Evolutionary conservation across 2,329 filamentous ascomycete genomes (phyloP).

Genomic region (Fusarium sp.): DNA sequence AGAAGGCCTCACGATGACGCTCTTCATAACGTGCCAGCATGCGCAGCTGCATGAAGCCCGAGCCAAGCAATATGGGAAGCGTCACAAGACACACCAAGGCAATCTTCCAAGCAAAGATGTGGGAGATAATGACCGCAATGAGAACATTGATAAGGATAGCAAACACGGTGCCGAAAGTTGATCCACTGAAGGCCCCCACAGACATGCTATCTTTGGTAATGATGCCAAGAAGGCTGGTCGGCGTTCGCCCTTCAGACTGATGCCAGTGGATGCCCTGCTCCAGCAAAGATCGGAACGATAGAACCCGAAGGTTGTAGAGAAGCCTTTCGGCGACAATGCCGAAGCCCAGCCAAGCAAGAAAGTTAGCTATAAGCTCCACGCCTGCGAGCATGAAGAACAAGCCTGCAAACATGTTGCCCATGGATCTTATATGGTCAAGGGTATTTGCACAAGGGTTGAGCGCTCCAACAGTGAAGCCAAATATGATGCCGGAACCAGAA

Average conservation of each 20-base stretch:
- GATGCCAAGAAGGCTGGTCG: not conserved
- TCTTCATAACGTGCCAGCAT: not conserved
- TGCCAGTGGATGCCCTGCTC: not conserved
- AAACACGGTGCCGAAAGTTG: not conserved
- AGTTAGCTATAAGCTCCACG: slow-evolving; percentile 62
- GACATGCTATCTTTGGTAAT: not conserved
- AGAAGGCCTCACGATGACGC: not conserved
- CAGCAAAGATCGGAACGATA: not conserved
- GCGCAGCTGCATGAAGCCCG: not conserved
- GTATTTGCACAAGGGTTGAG: slow-evolving; percentile 60
- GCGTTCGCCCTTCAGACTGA: not conserved
- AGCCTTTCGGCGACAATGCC: slow-evolving; percentile 65
- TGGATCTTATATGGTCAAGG: slow-evolving; percentile 51
- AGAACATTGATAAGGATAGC: not conserved
- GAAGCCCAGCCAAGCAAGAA: slow-evolving; percentile 65
- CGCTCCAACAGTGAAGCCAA: slow-evolving; percentile 55
- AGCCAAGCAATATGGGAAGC: not conserved
- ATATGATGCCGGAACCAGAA: slow-evolving; percentile 64
- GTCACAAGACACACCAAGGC: not conserved
- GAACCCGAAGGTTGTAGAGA: not conserved
- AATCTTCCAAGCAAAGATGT: not conserved
- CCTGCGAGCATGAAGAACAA: slow-evolving; percentile 67
- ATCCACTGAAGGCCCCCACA: not conserved
- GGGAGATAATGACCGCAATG: not conserved
- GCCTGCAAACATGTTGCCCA: slow-evolving; percentile 61